Evolutionary conservation across 2,329 filamentous ascomycete species (phyloP).

Genomic region (Sarocladiaceae sp.): DNA sequence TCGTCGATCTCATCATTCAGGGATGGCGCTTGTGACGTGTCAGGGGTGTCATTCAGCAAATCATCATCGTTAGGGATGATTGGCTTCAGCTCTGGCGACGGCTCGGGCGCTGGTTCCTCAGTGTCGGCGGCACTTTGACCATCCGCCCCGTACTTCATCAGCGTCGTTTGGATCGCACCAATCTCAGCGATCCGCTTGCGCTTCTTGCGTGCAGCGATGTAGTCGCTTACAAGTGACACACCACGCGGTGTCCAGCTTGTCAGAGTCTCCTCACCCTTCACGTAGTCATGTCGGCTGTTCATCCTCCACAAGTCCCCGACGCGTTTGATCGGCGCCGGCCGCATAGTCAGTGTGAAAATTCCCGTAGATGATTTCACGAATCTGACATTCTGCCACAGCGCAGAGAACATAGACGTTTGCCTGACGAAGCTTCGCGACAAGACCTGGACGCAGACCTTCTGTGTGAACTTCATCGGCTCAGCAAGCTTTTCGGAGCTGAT

Average conservation of each 20-base stretch:
- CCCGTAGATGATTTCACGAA: slow-evolving; percentile 83
- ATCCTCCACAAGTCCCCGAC: slow-evolving; percentile 94
- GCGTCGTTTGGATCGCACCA: slow-evolving; percentile 64
- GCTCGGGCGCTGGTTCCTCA: slow-evolving; percentile 32
- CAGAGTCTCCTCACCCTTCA: slow-evolving; percentile 90
- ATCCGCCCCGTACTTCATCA: slow-evolving; percentile 54
- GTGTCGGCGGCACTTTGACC: slow-evolving; percentile 27
- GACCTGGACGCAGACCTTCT: slow-evolving; percentile 79
- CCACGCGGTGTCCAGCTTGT: slow-evolving; percentile 83
- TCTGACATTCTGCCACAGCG: slow-evolving; percentile 78
- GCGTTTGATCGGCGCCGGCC: slow-evolving; percentile 84
- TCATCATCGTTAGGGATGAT: slow-evolving; percentile 52
- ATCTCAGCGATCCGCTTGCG: slow-evolving; percentile 74
- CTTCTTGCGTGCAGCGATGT: slow-evolving; percentile 69
- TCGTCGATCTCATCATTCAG: slow-evolving; percentile 21
- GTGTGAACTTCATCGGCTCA: slow-evolving; percentile 82
- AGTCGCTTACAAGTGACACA: slow-evolving; percentile 87
- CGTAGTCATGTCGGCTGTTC: slow-evolving; percentile 91
- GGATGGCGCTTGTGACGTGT: slow-evolving; percentile 41
- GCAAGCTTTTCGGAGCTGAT: slow-evolving; percentile 77
- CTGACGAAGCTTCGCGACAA: slow-evolving; percentile 79
- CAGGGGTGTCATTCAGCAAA: slow-evolving; percentile 53
- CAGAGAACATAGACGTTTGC: slow-evolving; percentile 80
- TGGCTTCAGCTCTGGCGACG: slow-evolving; percentile 28
- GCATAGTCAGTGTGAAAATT: slow-evolving; percentile 82